Conservation (phyloP, 179 eudicot genomes). For the Beta macrorhiza region DNA sequence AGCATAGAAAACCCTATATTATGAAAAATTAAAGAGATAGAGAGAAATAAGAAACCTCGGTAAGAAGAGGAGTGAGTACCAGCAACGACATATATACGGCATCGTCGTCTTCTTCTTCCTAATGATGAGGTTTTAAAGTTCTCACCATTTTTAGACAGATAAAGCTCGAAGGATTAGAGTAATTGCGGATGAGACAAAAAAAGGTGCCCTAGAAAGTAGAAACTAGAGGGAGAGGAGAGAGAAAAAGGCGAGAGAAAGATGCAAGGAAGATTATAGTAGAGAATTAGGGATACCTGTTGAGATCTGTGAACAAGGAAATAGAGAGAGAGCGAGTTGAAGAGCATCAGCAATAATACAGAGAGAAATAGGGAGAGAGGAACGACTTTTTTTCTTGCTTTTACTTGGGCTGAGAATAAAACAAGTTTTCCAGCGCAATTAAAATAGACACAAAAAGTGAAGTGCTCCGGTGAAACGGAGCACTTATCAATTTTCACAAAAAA, state of each 20-base stretch:
- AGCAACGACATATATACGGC: slow-evolving; percentile 43
- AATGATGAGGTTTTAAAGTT: slow-evolving; percentile 31
- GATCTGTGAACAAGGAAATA: no score
- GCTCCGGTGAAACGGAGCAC: no score
- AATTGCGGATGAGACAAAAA: slow-evolving; percentile 30
- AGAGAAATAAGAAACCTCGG: slow-evolving; percentile 36
- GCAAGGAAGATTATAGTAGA: no score
- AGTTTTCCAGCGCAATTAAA: no score
- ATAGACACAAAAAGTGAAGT: no score
- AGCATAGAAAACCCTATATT: slow-evolving; percentile 10
- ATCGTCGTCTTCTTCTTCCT: slow-evolving; percentile 44
- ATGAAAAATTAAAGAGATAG: neutral
- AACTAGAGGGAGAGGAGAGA: neutral
- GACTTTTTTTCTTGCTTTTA: no score
- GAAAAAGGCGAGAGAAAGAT: neutral
- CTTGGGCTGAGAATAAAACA: no score
- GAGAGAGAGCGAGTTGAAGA: no score
- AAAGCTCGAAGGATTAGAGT: slow-evolving; percentile 12
- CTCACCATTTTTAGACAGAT: slow-evolving; percentile 40
- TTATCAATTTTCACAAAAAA: no score
- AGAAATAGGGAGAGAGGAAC: no score
- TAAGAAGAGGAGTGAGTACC: slow-evolving; percentile 50
- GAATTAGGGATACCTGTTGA: no score
- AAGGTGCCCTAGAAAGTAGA: slow-evolving; percentile 25
- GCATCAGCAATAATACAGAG: no score